Evolutionary conservation across 2,329 filamentous ascomycete species (phyloP).

Genomic region (Aspergillus luchuensis): DNA sequence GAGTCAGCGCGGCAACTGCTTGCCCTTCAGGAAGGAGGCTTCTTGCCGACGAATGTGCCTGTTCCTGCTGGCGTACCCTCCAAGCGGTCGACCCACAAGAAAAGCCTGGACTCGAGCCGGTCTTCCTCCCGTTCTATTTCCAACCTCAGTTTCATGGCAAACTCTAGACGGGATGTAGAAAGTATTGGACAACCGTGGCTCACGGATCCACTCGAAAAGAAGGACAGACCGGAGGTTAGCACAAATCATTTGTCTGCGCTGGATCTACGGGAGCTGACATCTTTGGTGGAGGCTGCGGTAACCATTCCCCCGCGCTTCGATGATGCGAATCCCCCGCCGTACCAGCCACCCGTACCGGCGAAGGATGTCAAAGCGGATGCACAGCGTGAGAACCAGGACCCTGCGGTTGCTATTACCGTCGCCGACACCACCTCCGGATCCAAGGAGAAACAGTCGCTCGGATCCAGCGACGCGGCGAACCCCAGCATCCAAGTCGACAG

Average conservation of each 20-base stretch:
- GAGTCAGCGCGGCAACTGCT: slow-evolving; percentile 32
- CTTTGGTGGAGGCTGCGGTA: slow-evolving; percentile 36
- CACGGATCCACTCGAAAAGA: slow-evolving; percentile 28
- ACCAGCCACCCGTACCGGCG: slow-evolving; percentile 14
- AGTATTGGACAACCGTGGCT: slow-evolving; percentile 43
- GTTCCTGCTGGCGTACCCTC: slow-evolving; percentile 2
- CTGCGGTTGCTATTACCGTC: neutral
- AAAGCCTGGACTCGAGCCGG: slow-evolving; percentile 24
- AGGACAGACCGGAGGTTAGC: slow-evolving; percentile 17
- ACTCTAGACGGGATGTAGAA: slow-evolving; percentile 38
- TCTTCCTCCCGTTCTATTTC: slow-evolving; percentile 18
- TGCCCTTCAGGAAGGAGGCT: slow-evolving; percentile 35
- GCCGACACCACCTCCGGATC: neutral
- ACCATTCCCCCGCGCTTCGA: slow-evolving; percentile 29
- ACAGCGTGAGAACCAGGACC: neutral
- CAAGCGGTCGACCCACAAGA: slow-evolving; percentile 24
- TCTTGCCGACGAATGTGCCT: slow-evolving; percentile 24
- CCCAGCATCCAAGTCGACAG: neutral
- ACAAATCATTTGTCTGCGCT: slow-evolving; percentile 30
- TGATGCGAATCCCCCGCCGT: slow-evolving; percentile 26
- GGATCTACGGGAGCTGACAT: slow-evolving; percentile 36
- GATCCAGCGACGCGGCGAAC: neutral
- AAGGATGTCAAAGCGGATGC: neutral
- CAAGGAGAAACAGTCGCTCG: neutral
- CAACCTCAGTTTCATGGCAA: slow-evolving; percentile 31